phyloP scores from a whole-genome alignment of 2,329 filamentous ascomycete species.

The Tolypocladium endophyticum region DNA sequence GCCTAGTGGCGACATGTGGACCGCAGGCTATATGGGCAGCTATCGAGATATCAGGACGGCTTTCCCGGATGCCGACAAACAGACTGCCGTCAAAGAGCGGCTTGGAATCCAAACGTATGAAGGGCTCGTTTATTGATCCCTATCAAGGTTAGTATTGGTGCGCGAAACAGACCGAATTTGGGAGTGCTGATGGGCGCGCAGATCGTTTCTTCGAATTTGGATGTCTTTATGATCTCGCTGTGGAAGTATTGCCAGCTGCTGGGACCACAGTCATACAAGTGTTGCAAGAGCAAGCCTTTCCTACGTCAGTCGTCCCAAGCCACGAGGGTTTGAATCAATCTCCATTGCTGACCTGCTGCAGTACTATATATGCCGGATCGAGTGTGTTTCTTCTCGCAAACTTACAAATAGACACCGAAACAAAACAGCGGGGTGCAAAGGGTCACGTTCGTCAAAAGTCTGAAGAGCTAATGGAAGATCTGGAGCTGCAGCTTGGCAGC shows the following conservation, averaged over 20 bases:
- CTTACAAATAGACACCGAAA: constrained; percentile 21
- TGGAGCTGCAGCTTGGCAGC: constrained; percentile 45
- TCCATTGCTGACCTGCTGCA: constrained; percentile 12
- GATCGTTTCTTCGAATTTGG: constrained; percentile 29
- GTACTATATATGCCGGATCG: constrained; percentile 31
- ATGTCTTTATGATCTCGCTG: constrained; percentile 36
- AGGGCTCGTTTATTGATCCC: constrained; percentile 7
- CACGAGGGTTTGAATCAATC: neutral
- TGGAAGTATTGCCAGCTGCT: constrained; percentile 32
- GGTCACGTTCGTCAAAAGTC: constrained; percentile 28
- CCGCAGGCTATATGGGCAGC: constrained; percentile 34
- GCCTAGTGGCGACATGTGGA: constrained; percentile 20
- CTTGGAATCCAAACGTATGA: neutral
- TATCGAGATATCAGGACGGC: constrained; percentile 34
- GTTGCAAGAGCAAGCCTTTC: constrained; percentile 31
- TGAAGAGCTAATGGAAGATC: constrained; percentile 46
- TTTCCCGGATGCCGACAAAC: constrained; percentile 14
- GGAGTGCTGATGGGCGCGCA: no score
- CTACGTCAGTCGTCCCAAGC: constrained; percentile 22
- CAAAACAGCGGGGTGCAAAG: neutral
- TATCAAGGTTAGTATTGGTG: constrained; percentile 10
- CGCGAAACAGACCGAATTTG: neutral
- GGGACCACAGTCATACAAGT: constrained; percentile 34
- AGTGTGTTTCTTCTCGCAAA: constrained; percentile 39
- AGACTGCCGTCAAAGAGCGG: neutral